Percentiles rank a stretch among this genome's conserved stretches.
Evolutionary conservation across 768 basidiomycete species (phyloP).

Genomic region (Hericium alpestre): DNA sequence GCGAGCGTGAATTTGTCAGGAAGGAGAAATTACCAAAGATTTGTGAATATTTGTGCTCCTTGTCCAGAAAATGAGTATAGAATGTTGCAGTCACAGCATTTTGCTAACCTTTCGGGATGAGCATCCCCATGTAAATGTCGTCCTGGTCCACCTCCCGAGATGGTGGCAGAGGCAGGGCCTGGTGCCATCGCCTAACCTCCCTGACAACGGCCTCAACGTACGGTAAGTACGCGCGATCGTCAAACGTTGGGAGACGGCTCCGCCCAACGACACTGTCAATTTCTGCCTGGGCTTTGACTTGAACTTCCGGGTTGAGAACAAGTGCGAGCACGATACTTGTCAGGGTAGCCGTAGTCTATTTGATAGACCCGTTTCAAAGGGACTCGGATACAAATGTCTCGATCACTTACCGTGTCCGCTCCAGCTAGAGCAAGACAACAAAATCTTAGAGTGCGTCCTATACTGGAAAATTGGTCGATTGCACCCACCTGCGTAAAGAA

Average conservation of each 20-base stretch:
- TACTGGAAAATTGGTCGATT: background rate
- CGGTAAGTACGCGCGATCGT: conserved; percentile 16
- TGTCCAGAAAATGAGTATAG: too few species aligned
- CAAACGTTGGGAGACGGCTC: conserved; percentile 17
- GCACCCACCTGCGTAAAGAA: background rate
- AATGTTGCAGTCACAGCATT: too few species aligned
- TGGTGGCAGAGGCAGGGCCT: conserved; percentile 13
- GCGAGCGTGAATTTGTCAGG: too few species aligned
- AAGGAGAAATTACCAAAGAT: too few species aligned
- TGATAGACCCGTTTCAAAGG: too few species aligned
- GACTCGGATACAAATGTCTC: too few species aligned
- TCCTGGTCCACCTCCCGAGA: too few species aligned
- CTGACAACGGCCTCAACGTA: conserved; percentile 17
- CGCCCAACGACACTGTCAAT: conserved; percentile 20
- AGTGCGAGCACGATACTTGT: conserved; percentile 22
- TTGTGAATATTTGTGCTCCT: too few species aligned
- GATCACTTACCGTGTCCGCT: background rate
- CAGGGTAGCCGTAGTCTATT: conserved; percentile 19
- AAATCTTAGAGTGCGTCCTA: background rate
- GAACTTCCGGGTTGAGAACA: conserved; percentile 20
- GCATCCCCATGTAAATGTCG: too few species aligned
- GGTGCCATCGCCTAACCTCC: conserved; percentile 21
- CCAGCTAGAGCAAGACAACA: background rate
- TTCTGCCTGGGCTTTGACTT: conserved; percentile 20
- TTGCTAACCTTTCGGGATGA: too few species aligned